A percentile compares a stretch with the other conserved stretches of the same genome.
These are phyloP conservation scores for Penicillium sp. DNA, from an alignment of 2,329 filamentous ascomycete species.

Conservation along the genomic window DNA sequence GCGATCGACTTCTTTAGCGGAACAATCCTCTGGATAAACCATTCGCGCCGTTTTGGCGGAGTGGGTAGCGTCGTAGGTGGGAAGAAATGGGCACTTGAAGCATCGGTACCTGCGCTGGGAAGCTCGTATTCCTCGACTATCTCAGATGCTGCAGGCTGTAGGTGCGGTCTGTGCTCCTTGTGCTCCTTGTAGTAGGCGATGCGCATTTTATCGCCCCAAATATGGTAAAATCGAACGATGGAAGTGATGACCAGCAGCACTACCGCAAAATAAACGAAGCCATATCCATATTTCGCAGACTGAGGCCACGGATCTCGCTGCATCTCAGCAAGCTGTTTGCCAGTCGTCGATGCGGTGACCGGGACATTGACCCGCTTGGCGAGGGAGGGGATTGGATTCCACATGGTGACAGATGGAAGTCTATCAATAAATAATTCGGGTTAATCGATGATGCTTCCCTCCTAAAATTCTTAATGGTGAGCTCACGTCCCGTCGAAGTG, in stretches of 20 bases:
- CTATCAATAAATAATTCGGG: background rate
- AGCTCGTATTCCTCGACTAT: conserved; percentile 61
- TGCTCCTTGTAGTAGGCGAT: conserved; percentile 87
- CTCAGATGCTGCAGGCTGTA: background rate
- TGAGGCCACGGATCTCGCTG: conserved; percentile 76
- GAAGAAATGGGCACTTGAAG: conserved; percentile 74
- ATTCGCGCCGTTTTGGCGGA: conserved; percentile 63
- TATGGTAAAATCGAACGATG: conserved; percentile 77
- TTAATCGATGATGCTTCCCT: background rate
- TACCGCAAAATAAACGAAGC: conserved; percentile 86
- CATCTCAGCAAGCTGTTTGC: conserved; percentile 59
- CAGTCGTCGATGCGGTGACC: conserved; percentile 59
- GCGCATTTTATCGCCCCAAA: conserved; percentile 91
- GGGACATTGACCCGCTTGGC: conserved; percentile 61
- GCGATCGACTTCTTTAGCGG: conserved; percentile 79
- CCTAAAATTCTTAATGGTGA: background rate
- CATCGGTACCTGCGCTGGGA: conserved; percentile 62
- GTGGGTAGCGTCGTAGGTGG: conserved; percentile 65
- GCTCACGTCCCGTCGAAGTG: background rate
- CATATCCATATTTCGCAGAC: conserved; percentile 82
- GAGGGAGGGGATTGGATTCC: conserved; percentile 32
- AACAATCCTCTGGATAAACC: conserved; percentile 75
- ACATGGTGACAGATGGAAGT: conserved; percentile 11
- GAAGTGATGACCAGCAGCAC: conserved; percentile 70
- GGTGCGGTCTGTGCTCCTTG: conserved; percentile 62